phyloP scores from a whole-genome alignment of 768 basidiomycete genomes.

The Suillus paluster region DNA sequence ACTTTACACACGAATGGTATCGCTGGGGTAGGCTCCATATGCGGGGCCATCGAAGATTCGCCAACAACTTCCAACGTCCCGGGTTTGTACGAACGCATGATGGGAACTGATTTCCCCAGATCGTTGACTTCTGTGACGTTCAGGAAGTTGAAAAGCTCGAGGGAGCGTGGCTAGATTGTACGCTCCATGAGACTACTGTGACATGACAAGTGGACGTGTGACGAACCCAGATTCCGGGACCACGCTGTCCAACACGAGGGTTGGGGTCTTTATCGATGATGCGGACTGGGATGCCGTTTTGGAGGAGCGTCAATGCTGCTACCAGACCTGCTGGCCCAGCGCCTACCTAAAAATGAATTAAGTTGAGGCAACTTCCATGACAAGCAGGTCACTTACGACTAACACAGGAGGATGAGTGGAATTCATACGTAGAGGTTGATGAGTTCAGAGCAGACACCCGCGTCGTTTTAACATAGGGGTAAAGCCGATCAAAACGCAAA shows the following conservation, averaged over 20 bases:
- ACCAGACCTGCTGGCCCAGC: constrained; percentile 52
- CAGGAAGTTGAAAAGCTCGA: constrained; percentile 18
- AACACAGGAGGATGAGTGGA: constrained; percentile 4
- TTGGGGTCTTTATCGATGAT: constrained; percentile 17
- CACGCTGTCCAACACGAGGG: constrained; percentile 41
- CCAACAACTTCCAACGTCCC: neutral
- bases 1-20: constrained; percentile 29
- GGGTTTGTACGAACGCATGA: constrained; percentile 38
- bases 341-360: constrained; percentile 39
- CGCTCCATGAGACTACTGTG: too few relatives aligned
- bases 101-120: constrained; percentile 29
- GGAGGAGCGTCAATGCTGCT: constrained; percentile 42
- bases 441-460: too few relatives aligned
- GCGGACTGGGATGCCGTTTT: constrained; percentile 29
- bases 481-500: too few relatives aligned
- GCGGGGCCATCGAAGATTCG: constrained; percentile 21
- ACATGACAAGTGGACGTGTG: neutral
- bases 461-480: too few relatives aligned
- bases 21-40: constrained; percentile 23
- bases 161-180: constrained; percentile 43
- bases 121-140: constrained; percentile 42
- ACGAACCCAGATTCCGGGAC: constrained; percentile 41
- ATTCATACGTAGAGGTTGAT: too few relatives aligned
- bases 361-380: neutral
- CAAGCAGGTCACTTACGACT: neutral